Conservation (phyloP, 2,329 filamentous ascomycete genomes). For the Lasiodiplodia citricola region DNA sequence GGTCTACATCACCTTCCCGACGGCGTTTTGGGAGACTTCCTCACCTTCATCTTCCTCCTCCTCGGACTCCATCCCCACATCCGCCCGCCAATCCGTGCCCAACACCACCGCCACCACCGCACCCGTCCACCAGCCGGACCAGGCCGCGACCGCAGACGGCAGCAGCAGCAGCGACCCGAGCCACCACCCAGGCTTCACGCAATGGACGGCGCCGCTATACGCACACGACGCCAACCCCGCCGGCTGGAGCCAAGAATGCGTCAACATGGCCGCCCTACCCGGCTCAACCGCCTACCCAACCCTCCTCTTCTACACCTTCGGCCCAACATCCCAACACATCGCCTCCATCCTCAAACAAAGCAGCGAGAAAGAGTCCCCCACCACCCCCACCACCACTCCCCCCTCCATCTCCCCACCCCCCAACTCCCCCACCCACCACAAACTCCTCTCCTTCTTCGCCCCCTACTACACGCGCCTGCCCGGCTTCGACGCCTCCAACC, state of each 20-base stretch:
- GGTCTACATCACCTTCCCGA: slow-evolving; percentile 67
- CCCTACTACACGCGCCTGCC: slow-evolving; percentile 81
- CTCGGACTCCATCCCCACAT: slow-evolving; percentile 13
- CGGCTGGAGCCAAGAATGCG: slow-evolving; percentile 75
- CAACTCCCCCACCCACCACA: slow-evolving; percentile 50
- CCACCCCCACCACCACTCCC: too few relatives aligned
- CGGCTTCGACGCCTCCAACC: slow-evolving; percentile 61
- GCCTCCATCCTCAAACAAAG: slow-evolving; percentile 35
- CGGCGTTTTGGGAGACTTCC: slow-evolving; percentile 71
- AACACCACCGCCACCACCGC: slow-evolving; percentile 46
- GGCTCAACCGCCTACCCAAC: slow-evolving; percentile 71
- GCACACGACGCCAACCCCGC: slow-evolving; percentile 64
- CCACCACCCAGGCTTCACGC: slow-evolving; percentile 68
- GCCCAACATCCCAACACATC: slow-evolving; percentile 49
- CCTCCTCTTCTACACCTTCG: slow-evolving; percentile 81
- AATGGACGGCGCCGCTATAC: slow-evolving; percentile 77
- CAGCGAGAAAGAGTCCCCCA: background rate
- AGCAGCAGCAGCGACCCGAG: slow-evolving; percentile 21
- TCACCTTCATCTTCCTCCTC: background rate
- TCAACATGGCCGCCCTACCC: slow-evolving; percentile 73
- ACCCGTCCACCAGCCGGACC: slow-evolving; percentile 41
- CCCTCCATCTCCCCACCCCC: slow-evolving; percentile 40
- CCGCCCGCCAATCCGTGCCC: slow-evolving; percentile 34
- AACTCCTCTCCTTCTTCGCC: slow-evolving; percentile 69
- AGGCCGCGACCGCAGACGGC: slow-evolving; percentile 34